Conservation (phyloP, 345 rosid genomes). For the Tarenaya hassleriana region DNA sequence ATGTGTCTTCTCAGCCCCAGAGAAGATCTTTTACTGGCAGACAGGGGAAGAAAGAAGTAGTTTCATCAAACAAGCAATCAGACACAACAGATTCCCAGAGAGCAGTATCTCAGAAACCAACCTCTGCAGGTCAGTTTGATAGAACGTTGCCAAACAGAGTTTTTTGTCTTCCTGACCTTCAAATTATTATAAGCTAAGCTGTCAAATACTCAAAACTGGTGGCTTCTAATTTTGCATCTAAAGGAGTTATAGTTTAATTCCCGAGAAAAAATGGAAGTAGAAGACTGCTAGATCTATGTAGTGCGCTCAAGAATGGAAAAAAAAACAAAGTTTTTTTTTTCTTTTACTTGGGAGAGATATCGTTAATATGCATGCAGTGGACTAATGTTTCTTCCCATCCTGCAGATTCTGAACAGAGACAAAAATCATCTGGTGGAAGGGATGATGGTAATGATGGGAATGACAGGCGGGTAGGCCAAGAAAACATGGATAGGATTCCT, state of each 20-base stretch:
- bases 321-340: no score
- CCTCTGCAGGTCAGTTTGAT: constrained; percentile 16
- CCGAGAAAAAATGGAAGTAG: no score
- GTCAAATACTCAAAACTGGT: background rate
- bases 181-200: no score
- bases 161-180: background rate
- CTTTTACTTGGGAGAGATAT: no score
- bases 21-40: constrained; percentile 24
- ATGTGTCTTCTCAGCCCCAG: constrained; percentile 13
- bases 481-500: background rate
- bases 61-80: constrained; percentile 30
- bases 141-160: background rate
- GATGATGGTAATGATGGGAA: constrained; percentile 37
- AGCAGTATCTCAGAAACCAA: constrained; percentile 47
- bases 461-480: constrained; percentile 28
- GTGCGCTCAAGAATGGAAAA: no score
- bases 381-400: background rate
- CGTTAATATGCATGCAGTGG: no score
- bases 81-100: constrained; percentile 24
- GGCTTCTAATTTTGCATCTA: background rate
- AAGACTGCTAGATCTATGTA: no score
- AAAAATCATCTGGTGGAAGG: constrained; percentile 36
- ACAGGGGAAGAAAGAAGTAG: constrained; percentile 32
- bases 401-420: constrained; percentile 34
- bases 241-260: no score